Evolutionary conservation across 139 green algal genomes (phyloP).

Genomic region (Picochlorum sp.): DNA sequence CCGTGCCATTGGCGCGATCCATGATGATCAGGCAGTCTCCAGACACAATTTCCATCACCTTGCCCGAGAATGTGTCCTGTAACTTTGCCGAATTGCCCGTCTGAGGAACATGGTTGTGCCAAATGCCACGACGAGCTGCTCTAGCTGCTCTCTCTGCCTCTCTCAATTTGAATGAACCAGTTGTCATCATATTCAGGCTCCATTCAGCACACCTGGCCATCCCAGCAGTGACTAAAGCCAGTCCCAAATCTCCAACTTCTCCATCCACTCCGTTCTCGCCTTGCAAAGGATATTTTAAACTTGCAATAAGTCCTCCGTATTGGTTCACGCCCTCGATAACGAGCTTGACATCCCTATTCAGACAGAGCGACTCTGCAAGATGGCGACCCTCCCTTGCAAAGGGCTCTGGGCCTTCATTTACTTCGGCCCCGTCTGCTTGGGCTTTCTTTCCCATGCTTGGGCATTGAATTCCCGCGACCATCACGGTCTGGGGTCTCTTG

Average conservation of each 20-base stretch:
- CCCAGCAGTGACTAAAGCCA: conserved; percentile 49
- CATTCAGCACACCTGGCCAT: conserved; percentile 70
- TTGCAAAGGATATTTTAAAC: conserved; percentile 15
- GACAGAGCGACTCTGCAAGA: conserved; percentile 65
- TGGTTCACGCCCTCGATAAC: conserved; percentile 24
- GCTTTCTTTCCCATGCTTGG: conserved; percentile 62
- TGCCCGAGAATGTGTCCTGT: conserved; percentile 57
- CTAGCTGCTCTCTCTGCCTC: conserved; percentile 79
- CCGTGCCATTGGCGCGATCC: conserved; percentile 52
- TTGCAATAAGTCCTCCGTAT: conserved; percentile 29
- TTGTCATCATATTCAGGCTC: conserved; percentile 66
- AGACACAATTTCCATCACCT: conserved; percentile 81
- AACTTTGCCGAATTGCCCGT: conserved; percentile 56
- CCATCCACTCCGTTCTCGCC: not conserved
- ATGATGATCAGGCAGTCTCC: conserved; percentile 85
- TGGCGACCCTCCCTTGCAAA: conserved; percentile 76
- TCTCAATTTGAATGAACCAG: conserved; percentile 52
- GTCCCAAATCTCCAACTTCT: conserved; percentile 45
- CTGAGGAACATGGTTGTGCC: conserved; percentile 71
- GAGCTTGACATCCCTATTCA: conserved; percentile 60
- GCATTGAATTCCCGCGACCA: conserved; percentile 66
- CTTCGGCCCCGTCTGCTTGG: conserved; percentile 1
- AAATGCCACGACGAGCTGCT: conserved; percentile 55
- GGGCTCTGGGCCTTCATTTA: conserved; percentile 48
- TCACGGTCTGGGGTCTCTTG: conserved; percentile 52